Conservation (phyloP, 2,329 filamentous ascomycete species). For the Thelonectria olida region DNA sequence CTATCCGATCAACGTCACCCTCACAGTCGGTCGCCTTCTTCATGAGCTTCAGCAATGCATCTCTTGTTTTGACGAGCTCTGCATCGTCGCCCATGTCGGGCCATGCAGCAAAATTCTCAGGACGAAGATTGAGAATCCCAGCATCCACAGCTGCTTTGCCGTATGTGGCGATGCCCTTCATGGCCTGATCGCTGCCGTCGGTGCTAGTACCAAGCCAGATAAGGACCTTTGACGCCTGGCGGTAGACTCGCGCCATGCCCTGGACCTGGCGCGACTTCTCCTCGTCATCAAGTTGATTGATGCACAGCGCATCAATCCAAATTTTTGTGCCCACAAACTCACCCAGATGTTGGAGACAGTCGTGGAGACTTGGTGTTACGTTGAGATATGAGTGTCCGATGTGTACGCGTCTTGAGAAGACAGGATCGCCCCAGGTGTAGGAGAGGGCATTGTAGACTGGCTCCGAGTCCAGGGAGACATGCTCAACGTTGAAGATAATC, state of each 20-base stretch:
- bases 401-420: neutral
- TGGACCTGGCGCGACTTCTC: conserved; percentile 18
- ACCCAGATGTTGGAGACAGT: conserved; percentile 2
- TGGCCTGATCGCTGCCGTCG: conserved; percentile 6
- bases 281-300: conserved; percentile 15
- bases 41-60: conserved; percentile 10
- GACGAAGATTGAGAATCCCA: conserved; percentile 5
- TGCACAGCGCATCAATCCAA: conserved; percentile 21
- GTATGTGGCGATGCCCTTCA: conserved; percentile 5
- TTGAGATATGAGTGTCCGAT: neutral
- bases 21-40: conserved; percentile 6
- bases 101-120: neutral
- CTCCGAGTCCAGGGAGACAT: conserved; percentile 2
- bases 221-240: conserved; percentile 7
- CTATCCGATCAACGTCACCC: neutral
- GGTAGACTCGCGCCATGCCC: conserved; percentile 16
- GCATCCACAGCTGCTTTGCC: conserved; percentile 7
- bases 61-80: neutral
- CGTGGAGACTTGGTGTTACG: conserved; percentile 11
- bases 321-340: conserved; percentile 2
- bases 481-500: conserved; percentile 5
- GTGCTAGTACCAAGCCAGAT: conserved; percentile 12
- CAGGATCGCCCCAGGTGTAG: conserved; percentile 19
- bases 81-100: conserved; percentile 5
- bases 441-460: conserved; percentile 15